Conservation (phyloP, 345 rosid genomes). For the Eucalyptus regnans region DNA sequence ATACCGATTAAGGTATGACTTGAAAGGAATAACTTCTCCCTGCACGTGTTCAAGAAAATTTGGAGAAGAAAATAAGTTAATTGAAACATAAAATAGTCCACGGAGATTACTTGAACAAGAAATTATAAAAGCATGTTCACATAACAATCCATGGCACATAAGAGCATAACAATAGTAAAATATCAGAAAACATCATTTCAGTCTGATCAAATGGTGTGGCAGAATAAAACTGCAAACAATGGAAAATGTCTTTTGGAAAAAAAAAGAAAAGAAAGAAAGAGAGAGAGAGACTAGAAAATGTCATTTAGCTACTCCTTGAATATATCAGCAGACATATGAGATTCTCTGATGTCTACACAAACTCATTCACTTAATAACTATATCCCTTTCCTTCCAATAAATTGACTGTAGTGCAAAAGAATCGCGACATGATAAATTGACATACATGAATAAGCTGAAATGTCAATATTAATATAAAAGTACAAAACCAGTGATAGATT, state of each 20-base stretch:
- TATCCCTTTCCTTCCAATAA: background rate
- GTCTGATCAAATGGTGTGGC: background rate
- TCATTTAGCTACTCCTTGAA: background rate
- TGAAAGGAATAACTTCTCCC: slow-evolving; percentile 86
- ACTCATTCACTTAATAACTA: background rate
- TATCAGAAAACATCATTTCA: background rate
- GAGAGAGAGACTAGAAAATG: background rate
- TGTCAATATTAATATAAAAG: background rate
- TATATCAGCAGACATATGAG: background rate
- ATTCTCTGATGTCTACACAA: background rate
- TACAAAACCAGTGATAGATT: background rate
- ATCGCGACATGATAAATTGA: background rate
- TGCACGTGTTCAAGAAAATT: background rate
- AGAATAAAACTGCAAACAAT: background rate
- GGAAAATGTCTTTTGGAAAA: background rate
- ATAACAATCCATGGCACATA: background rate
- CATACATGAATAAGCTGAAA: background rate
- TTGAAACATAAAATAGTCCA: background rate
- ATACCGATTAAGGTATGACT: slow-evolving; percentile 66
- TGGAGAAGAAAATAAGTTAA: background rate
- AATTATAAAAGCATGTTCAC: background rate
- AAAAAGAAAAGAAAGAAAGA: background rate
- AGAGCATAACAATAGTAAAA: background rate
- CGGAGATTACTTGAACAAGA: background rate
- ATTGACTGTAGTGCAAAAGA: background rate